Base-by-base conservation (phyloP, 192 early-diverging fungal species). In the Haplosporangium gracile region DNA sequence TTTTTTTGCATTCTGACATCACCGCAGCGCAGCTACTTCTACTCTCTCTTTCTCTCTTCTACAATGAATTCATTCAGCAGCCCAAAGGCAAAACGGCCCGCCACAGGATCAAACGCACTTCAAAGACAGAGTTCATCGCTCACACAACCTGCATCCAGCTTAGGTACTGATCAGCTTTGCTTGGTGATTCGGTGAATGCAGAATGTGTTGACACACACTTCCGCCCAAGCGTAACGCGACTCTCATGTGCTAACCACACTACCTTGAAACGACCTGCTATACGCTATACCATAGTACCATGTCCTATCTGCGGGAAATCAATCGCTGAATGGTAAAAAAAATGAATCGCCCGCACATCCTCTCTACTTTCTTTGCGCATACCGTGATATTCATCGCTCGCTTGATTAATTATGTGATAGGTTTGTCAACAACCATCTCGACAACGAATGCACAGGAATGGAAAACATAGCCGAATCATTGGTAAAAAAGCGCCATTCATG, bases 401-500 rank as follows among this genome's bases (percentile, higher is more conserved):
- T 22, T 36, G 34, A 22, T 2, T 36, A 45, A 39, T 71, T 39
- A 0, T 36, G 0, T 0, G 1, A 32, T 40, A 86, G 84, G 84
- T 86, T 86, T 22, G 89, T 93, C 38, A 93, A 93, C 57, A 79
- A 79, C 18, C 92, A 93, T 43, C 68, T 93, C 11, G 92, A 93
- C 60, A 74, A 78, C 32, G 79, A 86, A 20, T 93, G 92, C 63
- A 40, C 71, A 11, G 82, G 74, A 0, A 76, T 76, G 77, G 77
- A 88, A 68, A 72, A 53, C 39, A 83, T 76, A 16, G 43, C 71
- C 20, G 68, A 81, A 43, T 68, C 76, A 29, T 22, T 81, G 60
- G 78, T 82, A 77, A 57, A 76, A 22, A 38, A 55, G 15, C 43
- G 15, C 13, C 43, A 15, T 15, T 34, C 5, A 16, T 20, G 16